phyloP scores from a whole-genome alignment of 768 basidiomycete genomes.

The Strobilomyces dryophilus region DNA sequence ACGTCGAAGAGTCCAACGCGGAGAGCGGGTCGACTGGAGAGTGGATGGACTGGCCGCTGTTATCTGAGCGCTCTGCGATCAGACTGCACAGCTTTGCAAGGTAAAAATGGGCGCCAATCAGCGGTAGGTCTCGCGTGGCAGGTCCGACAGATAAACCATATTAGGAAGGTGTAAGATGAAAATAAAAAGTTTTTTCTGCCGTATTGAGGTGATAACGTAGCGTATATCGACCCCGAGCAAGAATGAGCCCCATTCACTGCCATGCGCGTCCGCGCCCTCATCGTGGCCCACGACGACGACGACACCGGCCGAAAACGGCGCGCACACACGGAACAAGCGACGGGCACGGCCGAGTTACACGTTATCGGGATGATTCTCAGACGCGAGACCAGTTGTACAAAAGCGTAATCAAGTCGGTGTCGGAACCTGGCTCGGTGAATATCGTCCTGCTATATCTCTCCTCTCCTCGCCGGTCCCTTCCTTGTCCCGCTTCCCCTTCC shows the following conservation, averaged over 20 bases:
- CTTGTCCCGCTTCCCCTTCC: constrained; percentile 15
- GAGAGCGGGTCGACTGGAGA: not conserved
- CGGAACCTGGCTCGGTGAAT: constrained; percentile 38
- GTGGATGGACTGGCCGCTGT: not conserved
- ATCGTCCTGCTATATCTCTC: constrained; percentile 22
- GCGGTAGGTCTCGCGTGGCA: constrained; percentile 12
- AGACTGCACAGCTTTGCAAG: constrained; percentile 13
- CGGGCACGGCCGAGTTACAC: constrained; percentile 1
- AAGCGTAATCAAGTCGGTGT: constrained; percentile 37
- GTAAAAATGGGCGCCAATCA: constrained; percentile 16
- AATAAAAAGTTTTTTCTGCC: constrained; percentile 22
- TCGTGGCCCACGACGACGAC: not conserved
- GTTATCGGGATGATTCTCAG: constrained; percentile 11
- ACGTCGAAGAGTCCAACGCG: not conserved
- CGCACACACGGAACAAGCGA: not conserved
- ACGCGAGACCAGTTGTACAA: constrained; percentile 13
- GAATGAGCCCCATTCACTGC: not conserved
- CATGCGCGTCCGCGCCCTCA: not conserved
- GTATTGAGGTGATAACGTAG: not conserved
- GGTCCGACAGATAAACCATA: constrained; percentile 14
- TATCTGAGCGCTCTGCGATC: not conserved
- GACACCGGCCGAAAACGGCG: not conserved
- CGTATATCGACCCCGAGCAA: constrained; percentile 26
- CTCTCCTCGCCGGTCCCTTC: constrained; percentile 11
- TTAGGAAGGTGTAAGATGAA: constrained; percentile 6